Base-by-base conservation (phyloP, 768 basidiomycete genomes). In the Leccinum longicurvipes region DNA sequence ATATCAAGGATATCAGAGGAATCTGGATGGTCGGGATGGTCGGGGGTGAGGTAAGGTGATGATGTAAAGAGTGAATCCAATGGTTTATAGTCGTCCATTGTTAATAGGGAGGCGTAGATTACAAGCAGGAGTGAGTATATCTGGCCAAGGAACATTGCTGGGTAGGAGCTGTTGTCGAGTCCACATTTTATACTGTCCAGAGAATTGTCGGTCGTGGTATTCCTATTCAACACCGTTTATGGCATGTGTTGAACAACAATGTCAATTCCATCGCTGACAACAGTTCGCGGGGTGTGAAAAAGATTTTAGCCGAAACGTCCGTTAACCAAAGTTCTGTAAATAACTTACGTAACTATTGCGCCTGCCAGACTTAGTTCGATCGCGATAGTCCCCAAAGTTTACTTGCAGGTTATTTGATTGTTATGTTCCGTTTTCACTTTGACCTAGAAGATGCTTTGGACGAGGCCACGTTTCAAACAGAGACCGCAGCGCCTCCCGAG, bases 401-500 rank as follows among this genome's bases (percentile, higher is more conserved):
- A n/a, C n/a, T n/a, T n/a, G n/a, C n/a, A n/a, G 17, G 34, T 36
- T 36, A 17, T 36, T 39, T 24, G 23, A 44, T 44, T 44, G 24
- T 17, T 17, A 66, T 80, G 79, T 50, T 79, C 68, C 44, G 77
- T 55, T 67, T 80, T 70, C 59, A 86, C 64, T 91, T 91, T 62
- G 77, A 84, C 55, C 58, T 88, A 60, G 78, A 84, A 58, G 66
- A 88, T 56, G 60, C 50, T 12, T 73, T 76, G 56, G 59, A 69
- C 29, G 64, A 69, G 34, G 58, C 66, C 51, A 47, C 51, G 56
- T 60, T 49, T 60, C 36, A n/a, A 39, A 39, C 36, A 39, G 56
- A 42, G 15, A 42, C 49, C 15, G 28, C 44, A 17, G 12, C 49
- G 50, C 51, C 50, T 31, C n/a, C 29, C 23, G 27, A 39, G 25